Conservation (phyloP, 2,329 filamentous ascomycete genomes). For the Penicillium sumatraense region DNA sequence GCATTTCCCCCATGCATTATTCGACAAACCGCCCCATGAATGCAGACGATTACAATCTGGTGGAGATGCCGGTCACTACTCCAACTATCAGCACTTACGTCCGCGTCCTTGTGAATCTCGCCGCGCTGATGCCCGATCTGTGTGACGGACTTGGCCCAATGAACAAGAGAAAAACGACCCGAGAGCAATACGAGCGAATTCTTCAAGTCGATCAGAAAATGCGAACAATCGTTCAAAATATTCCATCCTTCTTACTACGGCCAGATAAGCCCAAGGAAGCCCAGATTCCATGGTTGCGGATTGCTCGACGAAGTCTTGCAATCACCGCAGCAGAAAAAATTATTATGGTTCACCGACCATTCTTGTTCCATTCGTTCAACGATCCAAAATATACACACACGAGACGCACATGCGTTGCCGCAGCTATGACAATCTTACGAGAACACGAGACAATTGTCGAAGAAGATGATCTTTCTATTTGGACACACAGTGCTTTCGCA, state of each 20-base stretch:
- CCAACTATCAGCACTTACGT: constrained; percentile 32
- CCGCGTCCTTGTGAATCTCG: constrained; percentile 37
- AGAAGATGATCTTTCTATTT: constrained; percentile 30
- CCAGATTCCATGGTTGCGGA: constrained; percentile 40
- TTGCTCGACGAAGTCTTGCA: constrained; percentile 41
- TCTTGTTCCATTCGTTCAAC: constrained; percentile 40
- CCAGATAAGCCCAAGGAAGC: constrained; percentile 30
- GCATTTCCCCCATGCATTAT: constrained; percentile 42
- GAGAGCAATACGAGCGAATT: constrained; percentile 44
- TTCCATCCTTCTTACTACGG: constrained; percentile 35
- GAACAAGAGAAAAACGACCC: constrained; percentile 36
- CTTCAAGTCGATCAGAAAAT: constrained; percentile 40
- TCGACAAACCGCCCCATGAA: constrained; percentile 39
- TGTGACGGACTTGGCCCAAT: constrained; percentile 41
- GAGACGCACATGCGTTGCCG: constrained; percentile 42
- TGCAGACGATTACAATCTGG: constrained; percentile 39
- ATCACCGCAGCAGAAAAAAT: constrained; percentile 48
- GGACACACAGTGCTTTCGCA: constrained; percentile 33
- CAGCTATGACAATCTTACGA: constrained; percentile 44
- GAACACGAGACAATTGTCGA: constrained; percentile 31
- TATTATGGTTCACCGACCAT: constrained; percentile 49
- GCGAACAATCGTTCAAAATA: constrained; percentile 38
- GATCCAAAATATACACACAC: constrained; percentile 40
- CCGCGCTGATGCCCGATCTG: constrained; percentile 39
- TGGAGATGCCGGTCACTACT: constrained; percentile 18